Conservation (phyloP, 225 moss, liverwort and hornwort genomes). For the Antitrichia curtipendula region DNA sequence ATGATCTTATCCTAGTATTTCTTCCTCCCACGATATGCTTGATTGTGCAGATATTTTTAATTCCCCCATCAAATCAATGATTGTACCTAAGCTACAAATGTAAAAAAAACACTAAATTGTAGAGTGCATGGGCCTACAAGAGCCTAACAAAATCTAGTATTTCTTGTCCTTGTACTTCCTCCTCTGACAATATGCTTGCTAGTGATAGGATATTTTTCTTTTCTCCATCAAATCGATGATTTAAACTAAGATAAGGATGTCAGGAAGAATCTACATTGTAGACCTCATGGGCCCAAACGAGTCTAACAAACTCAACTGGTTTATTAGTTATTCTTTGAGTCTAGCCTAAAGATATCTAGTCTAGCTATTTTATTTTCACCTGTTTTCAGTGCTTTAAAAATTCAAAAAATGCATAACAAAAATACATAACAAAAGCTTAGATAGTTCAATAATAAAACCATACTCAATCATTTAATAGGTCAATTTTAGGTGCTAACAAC, state of each 20-base stretch:
- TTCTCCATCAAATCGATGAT: neutral
- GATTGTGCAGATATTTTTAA: rapidly evolving
- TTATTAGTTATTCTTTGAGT: neutral
- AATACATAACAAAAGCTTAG: too few relatives aligned
- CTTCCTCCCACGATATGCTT: rapidly evolving
- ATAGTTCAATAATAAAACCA: too few relatives aligned
- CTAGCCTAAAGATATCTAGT: too few relatives aligned
- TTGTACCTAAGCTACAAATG: rapidly evolving
- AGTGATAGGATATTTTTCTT: rapidly evolving
- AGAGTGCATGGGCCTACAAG: too few relatives aligned
- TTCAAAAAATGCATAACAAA: too few relatives aligned
- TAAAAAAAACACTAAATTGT: neutral
- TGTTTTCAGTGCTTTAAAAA: too few relatives aligned
- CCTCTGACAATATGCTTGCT: rapidly evolving
- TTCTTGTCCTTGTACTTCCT: neutral
- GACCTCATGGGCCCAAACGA: rapidly evolving
- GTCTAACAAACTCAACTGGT: neutral
- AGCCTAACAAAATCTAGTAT: neutral
- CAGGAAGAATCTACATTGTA: neutral
- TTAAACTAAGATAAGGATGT: neutral
- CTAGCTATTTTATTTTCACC: too few relatives aligned
- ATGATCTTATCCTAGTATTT: neutral
- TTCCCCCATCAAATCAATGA: neutral
- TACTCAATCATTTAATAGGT: neutral
- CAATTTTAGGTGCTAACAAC: neutral